Conservation (phyloP, 2,329 filamentous ascomycete genomes). For the Lachnellula willkommii region DNA sequence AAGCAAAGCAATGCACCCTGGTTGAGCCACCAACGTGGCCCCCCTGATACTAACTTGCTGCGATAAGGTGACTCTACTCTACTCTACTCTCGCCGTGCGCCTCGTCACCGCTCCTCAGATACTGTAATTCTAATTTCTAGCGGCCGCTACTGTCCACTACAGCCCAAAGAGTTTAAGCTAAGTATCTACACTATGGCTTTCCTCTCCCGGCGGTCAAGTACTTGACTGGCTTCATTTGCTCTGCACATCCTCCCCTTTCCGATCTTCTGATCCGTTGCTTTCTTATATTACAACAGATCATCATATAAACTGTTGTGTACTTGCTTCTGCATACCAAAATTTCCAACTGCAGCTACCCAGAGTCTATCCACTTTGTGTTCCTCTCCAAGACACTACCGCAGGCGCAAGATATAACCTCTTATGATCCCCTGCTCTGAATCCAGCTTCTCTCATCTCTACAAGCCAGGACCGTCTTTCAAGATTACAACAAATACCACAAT, state of each 20-base stretch:
- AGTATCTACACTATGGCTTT: background rate
- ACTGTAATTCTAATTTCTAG: constrained; percentile 17
- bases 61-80: background rate
- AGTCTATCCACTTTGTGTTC: background rate
- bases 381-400: background rate
- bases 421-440: constrained; percentile 17
- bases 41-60: constrained; percentile 6
- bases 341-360: background rate
- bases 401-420: constrained; percentile 10
- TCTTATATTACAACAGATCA: constrained; percentile 1
- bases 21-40: constrained; percentile 9
- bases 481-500: constrained; percentile 1
- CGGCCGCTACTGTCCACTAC: constrained; percentile 14
- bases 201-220: constrained; percentile 18
- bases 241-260: constrained; percentile 5
- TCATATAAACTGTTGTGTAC: constrained; percentile 1
- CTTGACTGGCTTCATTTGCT: constrained; percentile 13
- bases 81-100: constrained; percentile 4
- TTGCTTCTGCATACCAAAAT: constrained; percentile 1
- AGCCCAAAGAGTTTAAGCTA: constrained; percentile 14
- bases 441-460: constrained; percentile 1
- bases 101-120: constrained; percentile 20
- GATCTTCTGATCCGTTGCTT: constrained; percentile 8
- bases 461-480: background rate
- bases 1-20: background rate